A percentile compares a stretch with the other conserved stretches of the same genome.
Conservation (phyloP, 2,329 filamentous ascomycete species). For the Sporothrix pseudoabietina region DNA sequence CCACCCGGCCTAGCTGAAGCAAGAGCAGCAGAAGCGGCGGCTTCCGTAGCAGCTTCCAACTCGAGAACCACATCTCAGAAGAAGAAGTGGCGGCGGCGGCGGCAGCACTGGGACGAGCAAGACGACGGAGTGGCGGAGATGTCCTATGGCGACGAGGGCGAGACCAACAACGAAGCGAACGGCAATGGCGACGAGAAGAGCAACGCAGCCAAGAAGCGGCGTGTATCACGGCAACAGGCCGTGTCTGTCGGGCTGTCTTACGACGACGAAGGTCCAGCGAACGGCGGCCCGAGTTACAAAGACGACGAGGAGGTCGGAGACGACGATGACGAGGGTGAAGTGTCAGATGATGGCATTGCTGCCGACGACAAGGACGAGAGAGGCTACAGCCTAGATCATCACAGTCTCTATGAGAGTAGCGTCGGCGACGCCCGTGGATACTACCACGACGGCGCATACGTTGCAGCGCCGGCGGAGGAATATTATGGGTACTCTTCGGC, state of each 20-base stretch:
- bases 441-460: constrained; percentile 79
- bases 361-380: constrained; percentile 36
- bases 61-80: background rate
- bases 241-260: constrained; percentile 38
- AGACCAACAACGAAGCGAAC: background rate
- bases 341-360: constrained; percentile 37
- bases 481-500: background rate
- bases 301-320: constrained; percentile 33
- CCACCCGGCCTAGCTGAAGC: constrained; percentile 42
- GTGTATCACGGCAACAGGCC: constrained; percentile 21
- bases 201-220: constrained; percentile 23
- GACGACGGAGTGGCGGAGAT: constrained; percentile 24
- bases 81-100: constrained; percentile 27
- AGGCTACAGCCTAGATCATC: constrained; percentile 41
- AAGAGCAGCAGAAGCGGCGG: constrained; percentile 37
- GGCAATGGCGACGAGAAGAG: background rate
- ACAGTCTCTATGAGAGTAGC: constrained; percentile 53
- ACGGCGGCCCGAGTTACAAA: constrained; percentile 16
- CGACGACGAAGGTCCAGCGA: constrained; percentile 39
- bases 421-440: constrained; percentile 61
- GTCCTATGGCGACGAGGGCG: background rate
- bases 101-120: constrained; percentile 35
- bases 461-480: constrained; percentile 56
- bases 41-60: background rate
- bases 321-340: constrained; percentile 40